Percentiles rank a stretch among this genome's conserved stretches.
Conservation (phyloP, 2,329 filamentous ascomycete species). For the Pseudogymnoascus sp. region DNA sequence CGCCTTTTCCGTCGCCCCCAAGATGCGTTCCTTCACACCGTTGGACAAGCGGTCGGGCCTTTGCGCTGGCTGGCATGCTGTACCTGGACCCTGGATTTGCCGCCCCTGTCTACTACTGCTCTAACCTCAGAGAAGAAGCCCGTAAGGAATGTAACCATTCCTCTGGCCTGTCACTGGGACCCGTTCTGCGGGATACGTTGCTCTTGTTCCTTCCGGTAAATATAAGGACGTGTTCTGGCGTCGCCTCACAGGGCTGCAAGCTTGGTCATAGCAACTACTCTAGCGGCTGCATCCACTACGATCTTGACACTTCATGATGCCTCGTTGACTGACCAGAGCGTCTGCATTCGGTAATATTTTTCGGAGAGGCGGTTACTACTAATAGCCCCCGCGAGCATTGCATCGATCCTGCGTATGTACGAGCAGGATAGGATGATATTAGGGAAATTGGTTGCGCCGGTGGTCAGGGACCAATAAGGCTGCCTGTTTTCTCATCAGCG, state of each 20-base stretch:
- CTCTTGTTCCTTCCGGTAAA: background rate
- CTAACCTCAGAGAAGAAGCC: background rate
- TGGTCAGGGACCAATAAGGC: background rate
- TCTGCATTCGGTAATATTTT: background rate
- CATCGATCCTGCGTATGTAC: background rate
- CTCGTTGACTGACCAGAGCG: background rate
- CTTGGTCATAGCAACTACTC: slow-evolving; percentile 2
- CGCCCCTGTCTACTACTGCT: background rate
- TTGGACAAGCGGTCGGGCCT: background rate
- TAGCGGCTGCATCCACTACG: slow-evolving; percentile 4
- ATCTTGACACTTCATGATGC: background rate
- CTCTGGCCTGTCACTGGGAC: background rate
- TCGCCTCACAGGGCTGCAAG: background rate
- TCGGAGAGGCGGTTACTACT: background rate
- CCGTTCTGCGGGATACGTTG: slow-evolving; percentile 3
- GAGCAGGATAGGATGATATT: background rate
- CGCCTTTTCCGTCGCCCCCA: slow-evolving; percentile 2
- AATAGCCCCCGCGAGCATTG: background rate
- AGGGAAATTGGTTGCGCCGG: background rate
- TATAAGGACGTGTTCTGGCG: background rate
- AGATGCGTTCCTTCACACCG: slow-evolving; percentile 7
- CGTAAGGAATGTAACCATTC: background rate
- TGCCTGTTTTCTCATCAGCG: background rate
- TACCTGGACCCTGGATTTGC: slow-evolving; percentile 2
- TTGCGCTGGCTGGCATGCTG: background rate